Percentiles rank a stretch among this genome's conserved stretches.
These are phyloP conservation scores for Galerina marginata DNA, from an alignment of 768 basidiomycete genomes.

Conservation along the genomic window DNA sequence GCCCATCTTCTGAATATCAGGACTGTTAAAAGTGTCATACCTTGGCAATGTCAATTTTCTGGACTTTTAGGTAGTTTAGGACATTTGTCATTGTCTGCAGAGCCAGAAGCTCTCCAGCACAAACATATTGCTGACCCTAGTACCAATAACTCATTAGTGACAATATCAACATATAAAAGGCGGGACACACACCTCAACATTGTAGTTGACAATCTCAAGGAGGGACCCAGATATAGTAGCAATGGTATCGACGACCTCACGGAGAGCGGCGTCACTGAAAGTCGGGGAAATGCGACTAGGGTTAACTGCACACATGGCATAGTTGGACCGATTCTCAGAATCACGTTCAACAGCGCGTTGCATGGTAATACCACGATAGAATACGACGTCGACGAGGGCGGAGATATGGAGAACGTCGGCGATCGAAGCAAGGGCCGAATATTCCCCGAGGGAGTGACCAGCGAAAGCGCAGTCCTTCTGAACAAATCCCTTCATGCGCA, in stretches of 20 bases:
- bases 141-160: conserved; percentile 1
- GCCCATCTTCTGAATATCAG: conserved; percentile 1
- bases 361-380: conserved; percentile 99
- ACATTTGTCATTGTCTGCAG: conserved; percentile 95
- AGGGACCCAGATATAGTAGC: conserved; percentile 76
- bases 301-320: conserved; percentile 99
- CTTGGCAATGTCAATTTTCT: conserved; percentile 94
- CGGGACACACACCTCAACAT: conserved; percentile 71
- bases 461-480: conserved; percentile 94
- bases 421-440: conserved; percentile 97
- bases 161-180: conserved; percentile 1
- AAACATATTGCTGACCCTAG: conserved; percentile 99
- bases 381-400: conserved; percentile 95
- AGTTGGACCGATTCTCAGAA: conserved; percentile 89
- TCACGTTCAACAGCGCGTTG: conserved; percentile 99
- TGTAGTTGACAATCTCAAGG: conserved; percentile 98
- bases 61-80: conserved; percentile 92
- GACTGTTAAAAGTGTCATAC: conserved; percentile 39
- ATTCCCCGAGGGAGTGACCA: conserved; percentile 98
- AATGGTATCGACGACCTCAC: conserved; percentile 95
- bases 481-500: conserved; percentile 95
- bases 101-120: conserved; percentile 93
- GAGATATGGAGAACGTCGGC: conserved; percentile 96
- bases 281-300: conserved; percentile 93
- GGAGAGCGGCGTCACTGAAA: conserved; percentile 94